Evolutionary conservation across 1,284 basidiomycete species (phyloP).

Genomic region (Mycena sp.): DNA sequence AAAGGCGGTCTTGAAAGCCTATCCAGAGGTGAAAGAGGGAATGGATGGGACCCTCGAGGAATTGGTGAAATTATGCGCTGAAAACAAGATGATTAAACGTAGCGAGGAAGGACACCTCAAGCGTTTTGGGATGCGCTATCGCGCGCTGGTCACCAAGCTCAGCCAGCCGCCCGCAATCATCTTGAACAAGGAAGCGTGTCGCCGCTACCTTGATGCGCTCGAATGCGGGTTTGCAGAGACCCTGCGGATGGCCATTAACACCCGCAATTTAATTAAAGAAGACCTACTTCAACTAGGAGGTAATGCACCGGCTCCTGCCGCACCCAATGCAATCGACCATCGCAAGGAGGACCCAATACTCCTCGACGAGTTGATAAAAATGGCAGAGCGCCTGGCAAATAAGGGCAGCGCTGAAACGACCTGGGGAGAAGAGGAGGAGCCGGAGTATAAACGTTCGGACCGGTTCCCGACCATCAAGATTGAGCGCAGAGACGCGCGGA

Average conservation of each 20-base stretch:
- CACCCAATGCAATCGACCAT: background rate
- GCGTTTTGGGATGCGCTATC: conserved; percentile 12
- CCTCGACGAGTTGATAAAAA: conserved; percentile 11
- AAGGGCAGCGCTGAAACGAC: too few relatives aligned
- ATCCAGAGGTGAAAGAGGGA: conserved; percentile 16
- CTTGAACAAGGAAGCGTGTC: too few relatives aligned
- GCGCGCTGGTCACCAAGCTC: conserved; percentile 8
- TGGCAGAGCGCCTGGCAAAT: conserved; percentile 12
- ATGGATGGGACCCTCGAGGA: conserved; percentile 18
- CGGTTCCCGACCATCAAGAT: too few relatives aligned
- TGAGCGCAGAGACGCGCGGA: too few relatives aligned
- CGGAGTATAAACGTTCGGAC: too few relatives aligned
- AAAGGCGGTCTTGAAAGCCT: too few relatives aligned
- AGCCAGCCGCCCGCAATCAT: conserved; percentile 5
- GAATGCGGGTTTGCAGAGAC: conserved; percentile 10
- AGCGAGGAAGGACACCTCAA: conserved; percentile 7
- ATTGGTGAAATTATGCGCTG: conserved; percentile 4
- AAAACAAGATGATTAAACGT: conserved; percentile 7
- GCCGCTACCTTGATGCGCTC: conserved; percentile 5
- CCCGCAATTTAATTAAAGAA: conserved; percentile 10
- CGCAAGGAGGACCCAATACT: conserved; percentile 20
- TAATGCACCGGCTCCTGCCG: background rate
- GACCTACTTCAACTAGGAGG: background rate
- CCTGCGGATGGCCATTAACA: conserved; percentile 8
- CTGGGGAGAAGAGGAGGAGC: too few relatives aligned